Evolutionary conservation across 768 basidiomycete genomes (phyloP).

Genomic region (Fibroporia radiculosa): DNA sequence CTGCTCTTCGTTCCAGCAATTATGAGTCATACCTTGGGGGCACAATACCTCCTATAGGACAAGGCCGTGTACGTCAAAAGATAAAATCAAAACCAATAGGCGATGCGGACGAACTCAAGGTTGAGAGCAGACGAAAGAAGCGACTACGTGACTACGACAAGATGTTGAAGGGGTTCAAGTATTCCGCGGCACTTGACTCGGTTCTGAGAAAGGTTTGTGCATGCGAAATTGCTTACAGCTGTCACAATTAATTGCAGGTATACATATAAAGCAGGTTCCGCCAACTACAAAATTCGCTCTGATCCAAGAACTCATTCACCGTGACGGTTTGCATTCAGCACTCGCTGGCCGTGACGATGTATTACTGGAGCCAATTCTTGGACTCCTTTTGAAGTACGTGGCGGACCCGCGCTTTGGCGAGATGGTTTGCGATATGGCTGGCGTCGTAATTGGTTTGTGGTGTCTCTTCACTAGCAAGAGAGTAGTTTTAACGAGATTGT

Average conservation of each 20-base stretch:
- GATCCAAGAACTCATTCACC: constrained; percentile 87
- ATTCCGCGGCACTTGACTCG: constrained; percentile 89
- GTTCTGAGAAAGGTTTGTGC: constrained; percentile 73
- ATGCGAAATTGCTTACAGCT: background rate
- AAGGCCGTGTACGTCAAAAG: constrained; percentile 43
- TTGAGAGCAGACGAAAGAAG: constrained; percentile 64
- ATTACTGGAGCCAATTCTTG: constrained; percentile 84
- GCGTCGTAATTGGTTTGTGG: constrained; percentile 72
- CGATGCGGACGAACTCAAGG: constrained; percentile 68
- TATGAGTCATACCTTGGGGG: constrained; percentile 64
- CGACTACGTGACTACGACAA: constrained; percentile 83
- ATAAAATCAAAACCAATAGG: constrained; percentile 41
- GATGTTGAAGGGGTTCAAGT: constrained; percentile 86
- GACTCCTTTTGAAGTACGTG: constrained; percentile 76
- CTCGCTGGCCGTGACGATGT: constrained; percentile 90
- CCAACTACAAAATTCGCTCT: constrained; percentile 85
- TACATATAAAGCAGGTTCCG: constrained; percentile 56
- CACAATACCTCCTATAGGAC: constrained; percentile 46
- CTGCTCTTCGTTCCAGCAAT: constrained; percentile 41
- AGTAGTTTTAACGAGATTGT: constrained; percentile 7
- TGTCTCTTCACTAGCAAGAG: background rate
- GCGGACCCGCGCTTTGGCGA: constrained; percentile 91
- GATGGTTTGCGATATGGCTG: constrained; percentile 73
- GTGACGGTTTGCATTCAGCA: constrained; percentile 82
- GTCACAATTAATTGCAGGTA: too few relatives aligned